Conservation (phyloP, 2,329 filamentous ascomycete genomes). For the Aspergillus pseudotamarii region DNA sequence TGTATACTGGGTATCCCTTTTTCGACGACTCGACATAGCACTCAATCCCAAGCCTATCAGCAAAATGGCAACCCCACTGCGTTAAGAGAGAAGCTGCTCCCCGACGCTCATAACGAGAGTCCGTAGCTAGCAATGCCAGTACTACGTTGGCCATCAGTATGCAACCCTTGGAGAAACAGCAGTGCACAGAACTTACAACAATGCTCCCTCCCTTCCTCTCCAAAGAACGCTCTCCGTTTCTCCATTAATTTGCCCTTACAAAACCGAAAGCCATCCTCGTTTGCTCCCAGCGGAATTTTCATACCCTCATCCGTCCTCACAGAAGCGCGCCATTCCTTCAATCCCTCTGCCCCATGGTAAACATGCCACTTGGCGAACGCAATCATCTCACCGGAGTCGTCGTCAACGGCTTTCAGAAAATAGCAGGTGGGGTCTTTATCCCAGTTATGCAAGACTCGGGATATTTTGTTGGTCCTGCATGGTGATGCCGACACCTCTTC, state of each 20-base stretch:
- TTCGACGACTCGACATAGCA: constrained; percentile 6
- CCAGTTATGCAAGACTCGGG: neutral
- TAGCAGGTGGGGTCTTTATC: neutral
- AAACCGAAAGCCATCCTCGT: neutral
- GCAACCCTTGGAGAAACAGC: neutral
- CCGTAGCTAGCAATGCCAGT: neutral
- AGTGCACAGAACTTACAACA: neutral
- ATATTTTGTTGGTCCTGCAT: neutral
- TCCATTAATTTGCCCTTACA: constrained; percentile 1
- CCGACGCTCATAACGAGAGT: neutral
- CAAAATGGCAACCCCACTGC: constrained; percentile 3
- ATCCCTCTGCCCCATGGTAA: neutral
- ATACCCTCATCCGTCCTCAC: neutral
- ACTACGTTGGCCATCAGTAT: neutral
- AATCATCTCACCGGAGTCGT: neutral
- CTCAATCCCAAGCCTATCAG: neutral
- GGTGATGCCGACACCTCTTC: constrained; percentile 1
- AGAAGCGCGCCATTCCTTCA: neutral
- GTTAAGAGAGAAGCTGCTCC: constrained; percentile 2
- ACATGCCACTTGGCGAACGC: constrained; percentile 6
- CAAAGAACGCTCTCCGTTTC: neutral
- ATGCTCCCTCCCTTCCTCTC: neutral
- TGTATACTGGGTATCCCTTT: neutral
- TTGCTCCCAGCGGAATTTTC: neutral
- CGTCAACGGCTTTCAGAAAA: neutral